These are phyloP conservation scores for Solanum appendiculatum DNA, from an alignment of 257 asterid genomes.

Conservation along the genomic window DNA sequence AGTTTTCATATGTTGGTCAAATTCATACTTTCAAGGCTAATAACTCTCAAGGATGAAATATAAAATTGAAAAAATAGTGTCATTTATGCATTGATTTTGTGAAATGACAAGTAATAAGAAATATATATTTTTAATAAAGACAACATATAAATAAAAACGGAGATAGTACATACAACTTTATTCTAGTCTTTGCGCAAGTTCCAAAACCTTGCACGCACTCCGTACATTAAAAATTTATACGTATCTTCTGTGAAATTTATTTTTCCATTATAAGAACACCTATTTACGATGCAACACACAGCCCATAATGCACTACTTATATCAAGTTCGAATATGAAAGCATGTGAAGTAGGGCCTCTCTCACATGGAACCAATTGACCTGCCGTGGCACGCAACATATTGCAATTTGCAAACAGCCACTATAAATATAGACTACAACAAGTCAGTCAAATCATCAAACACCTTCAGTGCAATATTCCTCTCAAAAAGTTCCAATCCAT, in stretches of 20 bases:
- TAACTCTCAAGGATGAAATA: too few species aligned
- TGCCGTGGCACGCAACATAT: not conserved
- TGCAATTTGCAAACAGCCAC: not conserved
- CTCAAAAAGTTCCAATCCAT: not conserved
- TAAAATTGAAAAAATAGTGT: too few species aligned
- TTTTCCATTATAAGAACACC: not conserved
- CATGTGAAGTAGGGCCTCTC: constrained; percentile 15
- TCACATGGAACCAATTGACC: not conserved
- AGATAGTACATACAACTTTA: not conserved
- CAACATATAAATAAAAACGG: too few species aligned
- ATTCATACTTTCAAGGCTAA: too few species aligned
- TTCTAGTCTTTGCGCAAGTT: not conserved
- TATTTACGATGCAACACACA: not conserved
- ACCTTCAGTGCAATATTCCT: not conserved
- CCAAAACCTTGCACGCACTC: not conserved
- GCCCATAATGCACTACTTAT: not conserved
- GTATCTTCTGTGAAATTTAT: not conserved
- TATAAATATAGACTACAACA: not conserved
- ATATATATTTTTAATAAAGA: too few species aligned
- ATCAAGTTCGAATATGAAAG: not conserved
- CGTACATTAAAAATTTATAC: not conserved
- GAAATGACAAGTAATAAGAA: too few species aligned
- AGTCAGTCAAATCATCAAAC: not conserved
- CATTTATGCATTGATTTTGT: too few species aligned
- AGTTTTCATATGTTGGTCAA: too few species aligned